Evolutionary conservation across 805 yeast genomes (phyloP), one percentile per base, ranked within the genome.

Genomic region (Yamadazyma scolyti): DNA sequence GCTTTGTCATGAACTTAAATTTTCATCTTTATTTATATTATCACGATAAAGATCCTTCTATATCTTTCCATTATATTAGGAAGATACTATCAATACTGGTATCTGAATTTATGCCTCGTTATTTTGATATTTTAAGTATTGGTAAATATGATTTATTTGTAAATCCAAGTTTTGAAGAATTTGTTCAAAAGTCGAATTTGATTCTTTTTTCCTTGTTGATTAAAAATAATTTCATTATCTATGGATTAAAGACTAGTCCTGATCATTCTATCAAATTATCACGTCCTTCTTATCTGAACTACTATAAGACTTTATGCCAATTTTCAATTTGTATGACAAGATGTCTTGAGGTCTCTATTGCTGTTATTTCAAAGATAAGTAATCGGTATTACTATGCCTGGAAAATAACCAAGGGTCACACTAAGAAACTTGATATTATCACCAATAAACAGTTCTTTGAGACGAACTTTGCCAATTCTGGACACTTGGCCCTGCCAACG

Each of bases 1-100:
- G 66, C 2, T 55, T 70, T 37, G 42, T 61, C 15, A 51, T 66
- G 27, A 52, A 73, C 3, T 40, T 70, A 4, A 61, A 61, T 29
- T 65, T 58, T 36, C 68, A 70, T 37, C 47, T 73, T n/a, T 60
- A 61, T 37, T 40, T 68, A 16, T 65, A 61, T 32, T 71, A 61
- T 33, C 59, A 55, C 20, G 27, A 39, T 10, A 51, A 50, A n/a
- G 56, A 67, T 41, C 26, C 37, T 8, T 46, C 50, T 9, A 56
- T 67, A 17, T 56, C 70, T 0, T 63, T 51, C 30, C 65, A 51
- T 37, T 61, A 69, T 31, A 26, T 61, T 29, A 58, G 57, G 30
- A 65, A 64, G 41, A 43, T 63, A 2, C 13, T 65, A 11, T 35
- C 40, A 9, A 45, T 52, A 7, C 33, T 59, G 4, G 48, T 56